Conservation (phyloP, 2,329 filamentous ascomycete species). For the Leptographium wingfieldii region DNA sequence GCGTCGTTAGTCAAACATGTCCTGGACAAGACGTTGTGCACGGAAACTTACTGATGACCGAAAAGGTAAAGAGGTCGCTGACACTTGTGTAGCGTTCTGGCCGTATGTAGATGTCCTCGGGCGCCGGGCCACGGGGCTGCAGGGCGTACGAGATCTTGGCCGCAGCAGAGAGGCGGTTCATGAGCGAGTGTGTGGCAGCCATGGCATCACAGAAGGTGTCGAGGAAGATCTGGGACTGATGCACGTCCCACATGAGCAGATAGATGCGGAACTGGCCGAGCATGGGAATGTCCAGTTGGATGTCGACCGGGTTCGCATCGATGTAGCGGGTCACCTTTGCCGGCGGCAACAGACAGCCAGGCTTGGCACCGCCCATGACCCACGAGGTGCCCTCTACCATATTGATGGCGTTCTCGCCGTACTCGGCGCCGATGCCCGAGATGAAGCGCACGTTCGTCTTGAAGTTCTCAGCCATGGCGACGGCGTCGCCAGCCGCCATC, state of each 20-base stretch:
- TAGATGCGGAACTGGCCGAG: conserved; percentile 68
- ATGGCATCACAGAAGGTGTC: conserved; percentile 44
- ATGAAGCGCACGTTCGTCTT: conserved; percentile 55
- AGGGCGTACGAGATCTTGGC: conserved; percentile 49
- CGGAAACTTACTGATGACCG: conserved; percentile 45
- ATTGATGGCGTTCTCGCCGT: conserved; percentile 39
- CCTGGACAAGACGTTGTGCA: not conserved
- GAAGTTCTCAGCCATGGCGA: conserved; percentile 50
- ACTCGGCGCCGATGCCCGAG: conserved; percentile 51
- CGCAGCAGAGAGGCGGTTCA: conserved; percentile 45
- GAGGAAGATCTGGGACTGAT: conserved; percentile 40
- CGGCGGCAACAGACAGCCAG: conserved; percentile 47
- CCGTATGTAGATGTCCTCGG: conserved; percentile 52
- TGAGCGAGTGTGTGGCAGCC: conserved; percentile 36
- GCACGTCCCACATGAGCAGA: conserved; percentile 53
- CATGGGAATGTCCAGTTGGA: conserved; percentile 67
- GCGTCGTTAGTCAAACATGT: not conserved
- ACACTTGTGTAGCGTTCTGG: conserved; percentile 57
- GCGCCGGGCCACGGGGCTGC: conserved; percentile 42
- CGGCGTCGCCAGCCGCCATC: conserved; percentile 43
- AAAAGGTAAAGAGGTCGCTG: conserved; percentile 58
- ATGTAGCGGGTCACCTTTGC: conserved; percentile 62
- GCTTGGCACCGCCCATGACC: conserved; percentile 26
- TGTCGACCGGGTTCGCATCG: conserved; percentile 65
- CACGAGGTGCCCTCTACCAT: conserved; percentile 24